phyloP scores from a whole-genome alignment of 139 green algal species.

The Chlamydomonas asymmetrica region DNA sequence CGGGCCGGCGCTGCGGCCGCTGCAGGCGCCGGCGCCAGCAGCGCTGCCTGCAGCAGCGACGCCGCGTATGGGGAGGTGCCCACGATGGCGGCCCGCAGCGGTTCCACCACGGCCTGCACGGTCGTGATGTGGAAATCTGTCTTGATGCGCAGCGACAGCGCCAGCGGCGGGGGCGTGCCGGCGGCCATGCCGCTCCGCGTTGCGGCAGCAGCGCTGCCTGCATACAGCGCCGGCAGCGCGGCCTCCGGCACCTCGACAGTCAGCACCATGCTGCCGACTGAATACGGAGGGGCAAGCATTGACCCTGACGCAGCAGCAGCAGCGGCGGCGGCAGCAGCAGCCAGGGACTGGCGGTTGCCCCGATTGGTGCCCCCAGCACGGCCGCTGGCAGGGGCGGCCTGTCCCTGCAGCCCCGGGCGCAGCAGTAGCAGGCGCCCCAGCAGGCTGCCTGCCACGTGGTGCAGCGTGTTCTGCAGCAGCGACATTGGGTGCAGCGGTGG shows the following conservation, averaged over 20 bases:
- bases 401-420: not conserved
- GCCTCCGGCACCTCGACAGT: conserved; percentile 20
- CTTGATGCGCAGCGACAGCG: no score
- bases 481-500: conserved; percentile 24
- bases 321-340: not conserved
- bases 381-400: conserved; percentile 5
- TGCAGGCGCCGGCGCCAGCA: conserved; percentile 10
- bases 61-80: conserved; percentile 25
- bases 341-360: not conserved
- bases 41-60: conserved; percentile 18
- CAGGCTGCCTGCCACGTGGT: conserved; percentile 1
- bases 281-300: not conserved
- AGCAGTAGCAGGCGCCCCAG: not conserved
- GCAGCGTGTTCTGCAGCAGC: conserved; percentile 13
- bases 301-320: not conserved
- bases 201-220: not conserved
- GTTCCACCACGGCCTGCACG: conserved; percentile 5
- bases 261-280: conserved; percentile 16
- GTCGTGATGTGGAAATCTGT: conserved; percentile 18
- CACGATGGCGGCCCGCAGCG: conserved; percentile 3
- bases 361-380: conserved; percentile 6
- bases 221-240: conserved; percentile 9
- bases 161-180: no score
- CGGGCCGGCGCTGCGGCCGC: not conserved
- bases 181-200: not conserved